Base-by-base conservation (phyloP, 73 alveolate genomes). In the Strombidium stylifer region DNA sequence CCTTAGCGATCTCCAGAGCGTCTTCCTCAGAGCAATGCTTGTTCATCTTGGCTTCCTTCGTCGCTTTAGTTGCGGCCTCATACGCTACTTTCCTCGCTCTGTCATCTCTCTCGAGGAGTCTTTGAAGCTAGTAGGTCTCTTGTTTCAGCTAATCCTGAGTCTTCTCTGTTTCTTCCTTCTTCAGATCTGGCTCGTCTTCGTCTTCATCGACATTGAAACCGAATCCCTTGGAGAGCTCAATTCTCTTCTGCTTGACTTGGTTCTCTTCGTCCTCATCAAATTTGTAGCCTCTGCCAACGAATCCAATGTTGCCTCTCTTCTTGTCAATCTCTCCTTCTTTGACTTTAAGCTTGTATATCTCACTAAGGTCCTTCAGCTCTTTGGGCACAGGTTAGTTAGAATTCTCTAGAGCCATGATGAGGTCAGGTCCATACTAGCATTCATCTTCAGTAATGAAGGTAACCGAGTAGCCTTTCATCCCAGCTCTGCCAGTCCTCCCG, bases 401-500 rank as follows among this genome's bases (percentile, higher is more conserved):
- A 24, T 81, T 76, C 75, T 94, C 97, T 20, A 96, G 80, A 12
- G 92, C 97, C 80, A 77, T 88, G 2, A 94, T 85, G n/a, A 96
- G 74, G 57, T 96, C 99, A 49, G 80, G 81, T 2, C 97, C 97
- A 52, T 69, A 84, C 49, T 92, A 57, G 55, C 83, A 95, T 49
- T 96, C 99, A 5, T 94, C 96, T 18, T 82, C 91, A 41, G 97
- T 94, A 16, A 96, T 88, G 59, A 96, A 94, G 46, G 99, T 96
- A 53, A 75, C 76, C 0, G 99, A 97, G n/a, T 94, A 89, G 10
- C 99, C 99, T 50, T 90, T 82, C 32, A 68, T 80, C 7, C 98
- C 98, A 24, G 99, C 99, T 53, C 99, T 69, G 16, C 99, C 99
- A 4, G 99, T 96, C 46, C 99, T 82, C 7, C 99, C 99, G 18